phyloP scores from a whole-genome alignment of 2,329 filamentous ascomycete species.

The Fusarium sp. region DNA sequence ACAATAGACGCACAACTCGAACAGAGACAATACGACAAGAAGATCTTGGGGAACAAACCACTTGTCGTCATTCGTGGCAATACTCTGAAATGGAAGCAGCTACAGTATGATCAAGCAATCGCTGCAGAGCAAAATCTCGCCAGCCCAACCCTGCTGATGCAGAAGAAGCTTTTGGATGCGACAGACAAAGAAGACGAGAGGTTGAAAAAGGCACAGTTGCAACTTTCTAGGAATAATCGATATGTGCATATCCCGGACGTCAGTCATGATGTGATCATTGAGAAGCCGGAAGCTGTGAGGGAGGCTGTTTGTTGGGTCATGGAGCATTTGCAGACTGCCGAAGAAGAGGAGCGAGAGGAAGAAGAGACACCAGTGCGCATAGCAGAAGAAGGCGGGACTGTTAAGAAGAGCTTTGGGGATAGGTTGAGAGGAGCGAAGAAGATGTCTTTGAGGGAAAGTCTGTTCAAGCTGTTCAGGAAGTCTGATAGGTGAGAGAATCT shows the following conservation, averaged over 20 bases:
- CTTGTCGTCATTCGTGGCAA: slow-evolving; percentile 35
- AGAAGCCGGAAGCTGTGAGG: slow-evolving; percentile 27
- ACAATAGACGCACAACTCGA: slow-evolving; percentile 17
- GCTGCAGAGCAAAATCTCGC: background rate
- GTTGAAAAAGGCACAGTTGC: slow-evolving; percentile 32
- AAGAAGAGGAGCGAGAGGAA: accelerated
- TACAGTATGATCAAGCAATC: slow-evolving; percentile 21
- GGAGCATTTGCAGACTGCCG: background rate
- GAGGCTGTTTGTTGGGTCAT: slow-evolving; percentile 29
- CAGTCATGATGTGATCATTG: slow-evolving; percentile 28
- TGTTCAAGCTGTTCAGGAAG: background rate
- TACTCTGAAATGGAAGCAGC: slow-evolving; percentile 31
- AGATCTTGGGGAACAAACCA: slow-evolving; percentile 24
- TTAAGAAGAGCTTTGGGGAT: background rate
- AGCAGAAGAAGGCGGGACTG: accelerated
- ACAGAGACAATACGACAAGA: slow-evolving; percentile 22
- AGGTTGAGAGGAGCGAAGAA: background rate
- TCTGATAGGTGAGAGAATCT: background rate
- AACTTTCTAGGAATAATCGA: slow-evolving; percentile 19
- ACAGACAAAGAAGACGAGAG: slow-evolving; percentile 34
- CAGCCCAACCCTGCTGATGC: slow-evolving; percentile 1
- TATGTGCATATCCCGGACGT: slow-evolving; percentile 37
- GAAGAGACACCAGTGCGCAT: accelerated
- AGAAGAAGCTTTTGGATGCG: slow-evolving; percentile 25
- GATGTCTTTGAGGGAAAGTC: background rate